Conservation (phyloP, 1,284 basidiomycete species). For the Cutaneotrichosporon sp. region DNA sequence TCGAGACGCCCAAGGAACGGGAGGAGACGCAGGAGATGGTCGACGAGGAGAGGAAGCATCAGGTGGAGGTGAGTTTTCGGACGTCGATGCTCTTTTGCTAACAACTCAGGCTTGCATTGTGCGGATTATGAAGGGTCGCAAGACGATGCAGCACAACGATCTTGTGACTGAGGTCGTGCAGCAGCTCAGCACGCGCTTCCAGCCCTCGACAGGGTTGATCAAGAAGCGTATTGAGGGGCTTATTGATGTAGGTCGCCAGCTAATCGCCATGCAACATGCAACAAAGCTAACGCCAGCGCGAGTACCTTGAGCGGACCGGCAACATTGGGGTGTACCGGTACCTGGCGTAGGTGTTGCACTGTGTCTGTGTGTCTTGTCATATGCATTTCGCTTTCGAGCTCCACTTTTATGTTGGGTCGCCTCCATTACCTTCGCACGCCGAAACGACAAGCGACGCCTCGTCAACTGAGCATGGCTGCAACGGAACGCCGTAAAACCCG, state of each 20-base stretch:
- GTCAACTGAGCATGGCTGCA: no score
- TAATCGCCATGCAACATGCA: background rate
- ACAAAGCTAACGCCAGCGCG: slow-evolving; percentile 29
- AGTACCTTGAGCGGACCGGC: slow-evolving; percentile 44
- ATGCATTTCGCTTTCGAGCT: background rate
- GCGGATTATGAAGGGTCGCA: slow-evolving; percentile 95
- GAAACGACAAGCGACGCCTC: no score
- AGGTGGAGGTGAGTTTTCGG: slow-evolving; percentile 68
- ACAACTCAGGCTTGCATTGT: slow-evolving; percentile 81
- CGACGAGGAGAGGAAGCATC: slow-evolving; percentile 85
- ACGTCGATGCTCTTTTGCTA: background rate
- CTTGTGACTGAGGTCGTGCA: slow-evolving; percentile 85
- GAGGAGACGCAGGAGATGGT: slow-evolving; percentile 87
- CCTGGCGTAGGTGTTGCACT: slow-evolving; percentile 43
- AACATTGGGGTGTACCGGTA: slow-evolving; percentile 46
- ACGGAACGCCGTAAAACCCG: no score
- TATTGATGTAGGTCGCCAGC: slow-evolving; percentile 66
- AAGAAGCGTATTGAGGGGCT: slow-evolving; percentile 92
- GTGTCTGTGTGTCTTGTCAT: no score
- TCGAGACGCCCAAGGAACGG: slow-evolving; percentile 81
- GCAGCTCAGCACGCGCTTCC: slow-evolving; percentile 78
- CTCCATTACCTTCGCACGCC: no score
- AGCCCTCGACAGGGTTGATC: slow-evolving; percentile 75
- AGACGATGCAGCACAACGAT: slow-evolving; percentile 81
- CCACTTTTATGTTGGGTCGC: no score